These are phyloP conservation scores for Betula pendula DNA, from an alignment of 306 rosid species.

Conservation along the genomic window DNA sequence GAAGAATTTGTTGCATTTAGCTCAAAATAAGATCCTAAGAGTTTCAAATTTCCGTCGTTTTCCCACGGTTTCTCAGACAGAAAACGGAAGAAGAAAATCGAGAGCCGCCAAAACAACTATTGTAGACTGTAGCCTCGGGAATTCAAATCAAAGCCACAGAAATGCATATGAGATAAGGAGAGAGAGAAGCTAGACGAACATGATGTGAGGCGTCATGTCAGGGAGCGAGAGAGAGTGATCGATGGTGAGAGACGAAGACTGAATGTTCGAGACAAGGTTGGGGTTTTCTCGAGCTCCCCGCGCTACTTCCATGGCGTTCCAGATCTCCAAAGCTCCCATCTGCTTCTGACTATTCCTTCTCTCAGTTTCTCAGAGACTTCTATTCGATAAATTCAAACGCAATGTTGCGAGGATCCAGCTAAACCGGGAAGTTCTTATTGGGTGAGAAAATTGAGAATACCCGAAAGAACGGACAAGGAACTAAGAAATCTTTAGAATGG, in stretches of 20 bases:
- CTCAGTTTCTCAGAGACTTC: no score
- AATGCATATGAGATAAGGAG: background rate
- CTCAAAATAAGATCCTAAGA: background rate
- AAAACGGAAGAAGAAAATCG: background rate
- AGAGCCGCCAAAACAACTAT: background rate
- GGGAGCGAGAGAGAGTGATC: constrained; percentile 62
- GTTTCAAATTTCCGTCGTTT: background rate
- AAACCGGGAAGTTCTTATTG: background rate
- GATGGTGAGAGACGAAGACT: constrained; percentile 50
- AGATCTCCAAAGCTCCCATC: constrained; percentile 60
- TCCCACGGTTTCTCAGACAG: constrained; percentile 12
- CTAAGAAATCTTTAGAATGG: background rate
- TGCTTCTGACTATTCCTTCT: background rate
- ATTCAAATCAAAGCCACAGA: background rate
- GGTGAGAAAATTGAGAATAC: no score
- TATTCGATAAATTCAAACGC: background rate
- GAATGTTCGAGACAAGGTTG: constrained; percentile 50
- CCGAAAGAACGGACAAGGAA: background rate
- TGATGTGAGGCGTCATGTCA: constrained; percentile 47
- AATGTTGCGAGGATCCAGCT: no score
- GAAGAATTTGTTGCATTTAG: background rate
- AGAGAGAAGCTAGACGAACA: constrained; percentile 42
- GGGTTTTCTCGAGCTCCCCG: constrained; percentile 40
- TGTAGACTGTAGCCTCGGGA: no score
- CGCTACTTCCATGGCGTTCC: constrained; percentile 61